Percentiles rank a stretch among this genome's conserved stretches.
Evolutionary conservation across 78 protist genomes (phyloP).

Genomic region (slime mould (Dictyostelium discoideum)): DNA sequence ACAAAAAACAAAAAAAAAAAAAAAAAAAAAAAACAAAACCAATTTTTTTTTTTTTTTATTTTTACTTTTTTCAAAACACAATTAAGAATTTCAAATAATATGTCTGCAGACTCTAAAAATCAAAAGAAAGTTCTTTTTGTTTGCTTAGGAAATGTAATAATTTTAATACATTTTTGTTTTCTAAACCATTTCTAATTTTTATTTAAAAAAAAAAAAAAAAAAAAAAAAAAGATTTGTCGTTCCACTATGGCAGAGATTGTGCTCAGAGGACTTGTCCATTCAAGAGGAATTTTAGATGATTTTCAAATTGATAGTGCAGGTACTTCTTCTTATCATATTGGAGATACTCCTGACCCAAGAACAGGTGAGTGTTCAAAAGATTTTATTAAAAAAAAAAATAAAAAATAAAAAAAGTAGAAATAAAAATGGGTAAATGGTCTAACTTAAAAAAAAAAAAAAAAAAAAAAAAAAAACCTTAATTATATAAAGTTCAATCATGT

Average conservation of each 20-base stretch:
- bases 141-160: conserved; percentile 58
- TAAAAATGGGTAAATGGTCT: too few species aligned
- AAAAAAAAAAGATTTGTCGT: neutral
- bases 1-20: too few species aligned
- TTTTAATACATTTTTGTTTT: neutral
- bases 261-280: conserved; percentile 16
- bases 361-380: neutral
- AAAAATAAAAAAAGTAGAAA: too few species aligned
- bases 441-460: too few species aligned
- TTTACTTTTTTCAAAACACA: neutral
- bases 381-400: neutral
- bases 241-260: conserved; percentile 41
- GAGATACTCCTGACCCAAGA: conserved; percentile 56
- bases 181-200: neutral
- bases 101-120: neutral
- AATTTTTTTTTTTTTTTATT: neutral
- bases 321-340: conserved; percentile 67
- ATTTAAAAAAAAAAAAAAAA: neutral
- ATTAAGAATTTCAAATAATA: neutral
- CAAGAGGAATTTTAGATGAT: neutral
- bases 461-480: neutral
- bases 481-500: conserved; percentile 3
- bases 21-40: too few species aligned
- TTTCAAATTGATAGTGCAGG: conserved; percentile 51
- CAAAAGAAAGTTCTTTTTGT: conserved; percentile 60